A percentile compares a stretch with the other conserved stretches of the same genome.
Evolutionary conservation across 1,284 basidiomycete genomes (phyloP).

Genomic region (Trametes pubescens): DNA sequence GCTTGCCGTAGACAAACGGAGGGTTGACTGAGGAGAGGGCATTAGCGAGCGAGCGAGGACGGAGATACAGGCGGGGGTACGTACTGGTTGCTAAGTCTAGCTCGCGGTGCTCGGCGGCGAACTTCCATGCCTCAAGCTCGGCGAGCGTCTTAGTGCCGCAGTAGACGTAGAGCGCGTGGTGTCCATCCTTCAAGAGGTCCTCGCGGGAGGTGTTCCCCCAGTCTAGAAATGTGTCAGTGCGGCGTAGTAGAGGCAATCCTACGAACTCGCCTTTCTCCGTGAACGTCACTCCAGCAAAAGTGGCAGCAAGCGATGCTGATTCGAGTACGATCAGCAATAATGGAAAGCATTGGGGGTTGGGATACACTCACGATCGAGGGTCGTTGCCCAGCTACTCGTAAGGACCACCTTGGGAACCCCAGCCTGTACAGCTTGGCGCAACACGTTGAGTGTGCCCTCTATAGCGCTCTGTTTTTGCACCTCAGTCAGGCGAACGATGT

Average conservation of each 20-base stretch:
- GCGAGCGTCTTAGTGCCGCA: conserved; percentile 33
- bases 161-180: conserved; percentile 27
- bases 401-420: conserved; percentile 39
- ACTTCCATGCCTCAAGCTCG: conserved; percentile 36
- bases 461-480: conserved; percentile 21
- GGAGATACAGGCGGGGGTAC: neutral
- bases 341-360: too few species aligned
- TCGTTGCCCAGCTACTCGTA: conserved; percentile 31
- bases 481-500: neutral
- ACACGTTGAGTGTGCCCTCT: conserved; percentile 39
- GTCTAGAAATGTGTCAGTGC: neutral
- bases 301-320: conserved; percentile 4
- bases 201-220: conserved; percentile 32
- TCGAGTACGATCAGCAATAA: neutral
- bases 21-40: conserved; percentile 26
- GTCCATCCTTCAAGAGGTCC: conserved; percentile 17
- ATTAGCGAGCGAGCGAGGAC: neutral
- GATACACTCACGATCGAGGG: conserved; percentile 1
- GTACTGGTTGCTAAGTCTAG: conserved; percentile 36
- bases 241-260: too few species aligned
- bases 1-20: conserved; percentile 28
- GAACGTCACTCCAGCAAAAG: conserved; percentile 7
- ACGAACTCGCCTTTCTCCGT: conserved; percentile 9
- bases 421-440: conserved; percentile 38
- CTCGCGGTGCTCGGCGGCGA: conserved; percentile 32